Base-by-base conservation (phyloP, 140 eudicot species). In the Artemisia princeps region DNA sequence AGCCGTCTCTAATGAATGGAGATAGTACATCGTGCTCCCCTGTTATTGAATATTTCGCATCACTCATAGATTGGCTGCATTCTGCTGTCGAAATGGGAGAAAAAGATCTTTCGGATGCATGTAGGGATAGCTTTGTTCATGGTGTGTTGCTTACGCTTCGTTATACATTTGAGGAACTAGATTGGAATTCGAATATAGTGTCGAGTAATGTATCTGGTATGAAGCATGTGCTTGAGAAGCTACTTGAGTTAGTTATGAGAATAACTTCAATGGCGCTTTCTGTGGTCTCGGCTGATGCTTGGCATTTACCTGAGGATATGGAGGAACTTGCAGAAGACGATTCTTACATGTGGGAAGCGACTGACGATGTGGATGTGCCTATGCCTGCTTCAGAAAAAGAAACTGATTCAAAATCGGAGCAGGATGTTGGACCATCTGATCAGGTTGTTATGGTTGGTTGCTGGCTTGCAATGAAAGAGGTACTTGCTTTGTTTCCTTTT, bases 381-480 rank as follows among this genome's bases (percentile, higher is more conserved):
- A 78, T 33, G 20, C 55, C 70, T 55, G 50, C 24, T 9, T 60
- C 67, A 3, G 86, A 78, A 54, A 76, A 44, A 28, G 87, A 85
- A 57, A 79, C 77, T 60, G 80, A 48, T 53, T 26, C 78, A 10
- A 66, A 78, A 40, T 23, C 28, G 40, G 72, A 33, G 66, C 79
- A 63, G 68, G 95, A 85, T 70, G 86, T 59, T 17, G 80, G 95
- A 63, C 87, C 92, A 7, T 71, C 95, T 22, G 92, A 80, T 68
- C 99, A 92, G 94, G 86, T 82, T 83, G 90, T 92, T 4, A 92
- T 92, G 99, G 99, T 92, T 73, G 96, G 99, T 48, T 88, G 99
- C 79, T 92, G 99, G 99, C 96, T 92, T 40, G 96, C 99, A 10
- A 92, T 92, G 99, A 92, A 92, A 86, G 99, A 92, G 99, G 99